A percentile compares a stretch with the other conserved stretches of the same genome.
phyloP scores from a whole-genome alignment of 192 early-diverging fungal genomes.

The Cetraspora pellucida region DNA sequence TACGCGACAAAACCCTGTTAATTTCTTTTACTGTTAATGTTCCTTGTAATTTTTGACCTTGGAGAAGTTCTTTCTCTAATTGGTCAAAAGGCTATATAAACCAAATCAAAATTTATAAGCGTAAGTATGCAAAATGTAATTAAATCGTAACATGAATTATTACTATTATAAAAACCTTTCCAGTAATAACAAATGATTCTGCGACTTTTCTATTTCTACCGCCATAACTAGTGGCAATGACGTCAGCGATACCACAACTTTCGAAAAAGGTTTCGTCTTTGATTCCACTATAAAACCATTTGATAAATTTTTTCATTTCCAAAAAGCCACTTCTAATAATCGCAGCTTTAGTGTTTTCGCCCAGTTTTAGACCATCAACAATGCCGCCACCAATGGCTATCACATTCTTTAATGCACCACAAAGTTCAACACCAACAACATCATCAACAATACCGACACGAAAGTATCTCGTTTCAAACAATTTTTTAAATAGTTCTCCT shows the following conservation, averaged over 20 bases:
- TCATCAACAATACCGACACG: constrained; percentile 83
- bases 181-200: constrained; percentile 86
- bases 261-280: constrained; percentile 96
- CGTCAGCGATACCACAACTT: constrained; percentile 94
- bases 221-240: constrained; percentile 96
- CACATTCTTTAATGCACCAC: constrained; percentile 98
- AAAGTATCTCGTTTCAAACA: constrained; percentile 91
- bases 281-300: constrained; percentile 80
- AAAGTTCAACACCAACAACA: constrained; percentile 92
- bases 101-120: background rate
- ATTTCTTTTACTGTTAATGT: constrained; percentile 89
- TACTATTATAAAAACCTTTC: constrained; percentile 58
- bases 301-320: constrained; percentile 93
- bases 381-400: constrained; percentile 97
- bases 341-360: constrained; percentile 97
- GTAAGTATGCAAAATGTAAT: background rate
- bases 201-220: constrained; percentile 95
- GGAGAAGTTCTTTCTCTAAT: constrained; percentile 90
- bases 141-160: background rate
- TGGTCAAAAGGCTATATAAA: constrained; percentile 71
- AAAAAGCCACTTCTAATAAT: constrained; percentile 93
- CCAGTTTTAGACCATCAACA: constrained; percentile 89
- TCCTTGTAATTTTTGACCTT: constrained; percentile 98
- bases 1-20: constrained; percentile 71
- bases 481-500: constrained; percentile 73